Evolutionary conservation across 768 basidiomycete species (phyloP).

Genomic region (Crassisporium funariophilum): DNA sequence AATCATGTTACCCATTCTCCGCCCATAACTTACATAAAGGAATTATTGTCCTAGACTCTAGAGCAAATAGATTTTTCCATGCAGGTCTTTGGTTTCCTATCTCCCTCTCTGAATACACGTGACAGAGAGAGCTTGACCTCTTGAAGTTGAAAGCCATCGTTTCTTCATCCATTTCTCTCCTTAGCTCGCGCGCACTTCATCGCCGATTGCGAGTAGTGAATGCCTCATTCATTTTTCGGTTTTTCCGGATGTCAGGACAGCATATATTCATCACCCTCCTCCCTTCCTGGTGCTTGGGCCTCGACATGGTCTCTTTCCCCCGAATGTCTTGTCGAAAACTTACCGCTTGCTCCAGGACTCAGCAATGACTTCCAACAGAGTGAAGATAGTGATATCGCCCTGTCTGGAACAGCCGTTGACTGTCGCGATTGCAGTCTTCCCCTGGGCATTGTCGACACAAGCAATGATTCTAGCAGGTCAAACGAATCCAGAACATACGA

Average conservation of each 20-base stretch:
- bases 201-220: too few relatives aligned
- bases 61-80: too few relatives aligned
- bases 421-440: background rate
- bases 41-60: too few relatives aligned
- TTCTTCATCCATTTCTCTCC: too few relatives aligned
- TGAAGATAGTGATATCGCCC: conserved; percentile 1
- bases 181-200: too few relatives aligned
- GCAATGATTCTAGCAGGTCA: too few relatives aligned
- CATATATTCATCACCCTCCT: conserved; percentile 4
- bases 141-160: too few relatives aligned
- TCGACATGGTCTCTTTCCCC: conserved; percentile 16
- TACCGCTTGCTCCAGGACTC: conserved; percentile 2
- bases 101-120: background rate
- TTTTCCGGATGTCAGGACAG: background rate
- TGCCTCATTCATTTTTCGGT: background rate
- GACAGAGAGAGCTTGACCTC: too few relatives aligned
- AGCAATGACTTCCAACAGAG: background rate
- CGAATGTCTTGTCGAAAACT: too few relatives aligned
- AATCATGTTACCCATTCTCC: conserved; percentile 7
- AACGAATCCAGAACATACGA: too few relatives aligned
- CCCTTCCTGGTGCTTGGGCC: conserved; percentile 25
- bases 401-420: background rate
- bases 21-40: conserved; percentile 6
- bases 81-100: background rate
- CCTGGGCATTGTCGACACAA: background rate